These are phyloP conservation scores for Cercospora citrullina DNA, from an alignment of 2,329 filamentous ascomycete species.

Conservation along the genomic window DNA sequence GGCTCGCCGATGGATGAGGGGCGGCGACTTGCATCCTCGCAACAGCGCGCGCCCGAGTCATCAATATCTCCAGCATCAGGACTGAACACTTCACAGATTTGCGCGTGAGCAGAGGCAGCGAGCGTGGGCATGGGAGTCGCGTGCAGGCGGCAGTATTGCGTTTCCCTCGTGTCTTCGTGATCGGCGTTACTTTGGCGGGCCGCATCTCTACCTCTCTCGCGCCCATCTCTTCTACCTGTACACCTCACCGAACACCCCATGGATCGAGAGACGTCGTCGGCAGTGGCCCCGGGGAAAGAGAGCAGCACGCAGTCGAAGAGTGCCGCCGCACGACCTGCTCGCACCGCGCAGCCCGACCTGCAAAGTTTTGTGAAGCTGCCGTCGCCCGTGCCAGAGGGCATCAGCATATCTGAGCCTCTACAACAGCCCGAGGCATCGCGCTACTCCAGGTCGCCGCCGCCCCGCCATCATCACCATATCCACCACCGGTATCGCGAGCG, in stretches of 20 bases:
- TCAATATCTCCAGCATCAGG: background rate
- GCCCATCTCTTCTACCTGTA: background rate
- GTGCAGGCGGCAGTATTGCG: background rate
- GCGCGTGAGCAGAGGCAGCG: background rate
- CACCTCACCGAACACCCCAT: slow-evolving; percentile 9
- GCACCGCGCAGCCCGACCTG: background rate
- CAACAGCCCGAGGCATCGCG: slow-evolving; percentile 17
- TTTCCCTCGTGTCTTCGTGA: slow-evolving; percentile 7
- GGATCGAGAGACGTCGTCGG: slow-evolving; percentile 2
- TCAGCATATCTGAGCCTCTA: slow-evolving; percentile 13
- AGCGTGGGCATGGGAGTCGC: background rate
- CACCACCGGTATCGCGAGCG: slow-evolving; percentile 20
- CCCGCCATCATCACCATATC: slow-evolving; percentile 15
- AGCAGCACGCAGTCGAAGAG: slow-evolving; percentile 8
- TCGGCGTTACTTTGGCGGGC: slow-evolving; percentile 10
- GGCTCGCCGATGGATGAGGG: background rate
- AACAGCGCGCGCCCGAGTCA: background rate
- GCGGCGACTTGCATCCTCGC: background rate
- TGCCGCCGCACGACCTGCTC: background rate
- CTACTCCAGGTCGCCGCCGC: slow-evolving; percentile 17
- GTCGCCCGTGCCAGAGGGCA: slow-evolving; percentile 12
- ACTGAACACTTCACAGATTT: background rate
- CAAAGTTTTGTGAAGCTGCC: slow-evolving; percentile 14
- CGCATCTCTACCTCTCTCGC: background rate
- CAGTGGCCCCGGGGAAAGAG: slow-evolving; percentile 1